Conservation (phyloP, 139 green algal genomes). For the Deuterostichococcus epilithicus region DNA sequence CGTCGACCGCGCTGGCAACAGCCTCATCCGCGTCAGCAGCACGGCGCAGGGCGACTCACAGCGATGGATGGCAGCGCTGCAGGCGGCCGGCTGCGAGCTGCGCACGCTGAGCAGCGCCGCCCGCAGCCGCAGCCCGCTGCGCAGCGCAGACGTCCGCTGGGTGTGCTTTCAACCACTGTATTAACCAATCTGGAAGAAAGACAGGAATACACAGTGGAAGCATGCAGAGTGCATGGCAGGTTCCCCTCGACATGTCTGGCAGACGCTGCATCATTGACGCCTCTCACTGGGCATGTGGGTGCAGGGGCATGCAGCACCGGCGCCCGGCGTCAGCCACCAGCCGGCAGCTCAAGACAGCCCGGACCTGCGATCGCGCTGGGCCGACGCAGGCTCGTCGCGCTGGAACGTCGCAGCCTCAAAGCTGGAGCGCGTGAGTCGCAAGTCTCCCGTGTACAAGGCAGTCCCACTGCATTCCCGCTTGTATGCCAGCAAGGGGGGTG, state of each 20-base stretch:
- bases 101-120: not conserved
- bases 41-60: conserved; percentile 23
- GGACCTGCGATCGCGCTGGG: too few relatives aligned
- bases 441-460: too few relatives aligned
- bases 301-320: conserved; percentile 1
- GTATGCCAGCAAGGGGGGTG: too few relatives aligned
- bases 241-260: too few relatives aligned
- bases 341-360: conserved; percentile 16
- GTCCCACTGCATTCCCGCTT: too few relatives aligned
- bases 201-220: too few relatives aligned
- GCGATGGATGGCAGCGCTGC: conserved; percentile 48
- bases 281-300: too few relatives aligned
- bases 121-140: conserved; percentile 2
- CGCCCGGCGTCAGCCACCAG: conserved; percentile 24
- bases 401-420: too few relatives aligned
- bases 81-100: conserved; percentile 31
- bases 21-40: conserved; percentile 44
- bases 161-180: too few relatives aligned
- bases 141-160: conserved; percentile 12
- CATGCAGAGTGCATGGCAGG: not conserved
- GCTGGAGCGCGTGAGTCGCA: too few relatives aligned
- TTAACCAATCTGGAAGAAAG: too few relatives aligned
- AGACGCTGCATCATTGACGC: not conserved
- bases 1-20: conserved; percentile 20
- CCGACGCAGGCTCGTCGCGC: too few relatives aligned